These are phyloP conservation scores for Neospora caninum DNA, from an alignment of 169 alveolate genomes.

Conservation along the genomic window DNA sequence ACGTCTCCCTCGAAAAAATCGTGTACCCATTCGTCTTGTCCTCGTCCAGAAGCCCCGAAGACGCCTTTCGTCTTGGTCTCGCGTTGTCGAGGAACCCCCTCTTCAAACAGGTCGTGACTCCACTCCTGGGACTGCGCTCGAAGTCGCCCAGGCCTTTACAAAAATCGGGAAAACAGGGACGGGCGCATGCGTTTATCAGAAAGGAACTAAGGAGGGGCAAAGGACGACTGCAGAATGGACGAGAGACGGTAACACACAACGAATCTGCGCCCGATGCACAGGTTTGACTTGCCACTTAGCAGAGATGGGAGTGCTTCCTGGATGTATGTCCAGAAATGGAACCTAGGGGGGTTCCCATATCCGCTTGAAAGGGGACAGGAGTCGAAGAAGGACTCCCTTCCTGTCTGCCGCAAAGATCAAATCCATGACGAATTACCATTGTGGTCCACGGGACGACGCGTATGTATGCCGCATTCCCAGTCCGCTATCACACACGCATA, in stretches of 20 bases:
- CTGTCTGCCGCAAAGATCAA: too few relatives aligned
- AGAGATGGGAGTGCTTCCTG: too few relatives aligned
- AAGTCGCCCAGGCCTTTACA: not conserved
- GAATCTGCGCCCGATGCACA: not conserved
- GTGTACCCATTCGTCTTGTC: not conserved
- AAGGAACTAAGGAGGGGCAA: not conserved
- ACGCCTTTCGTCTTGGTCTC: not conserved
- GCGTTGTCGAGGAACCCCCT: not conserved
- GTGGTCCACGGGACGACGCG: too few relatives aligned
- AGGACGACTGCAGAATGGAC: not conserved
- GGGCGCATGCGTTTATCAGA: not conserved
- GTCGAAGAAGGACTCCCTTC: too few relatives aligned
- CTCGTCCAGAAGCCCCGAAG: not conserved
- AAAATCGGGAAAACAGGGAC: not conserved
- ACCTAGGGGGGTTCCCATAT: too few relatives aligned
- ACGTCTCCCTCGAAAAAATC: slow-evolving; percentile 27
- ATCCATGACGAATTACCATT: too few relatives aligned
- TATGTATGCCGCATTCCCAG: too few relatives aligned
- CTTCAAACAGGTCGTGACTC: not conserved
- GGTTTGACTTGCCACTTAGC: too few relatives aligned
- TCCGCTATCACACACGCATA: too few relatives aligned
- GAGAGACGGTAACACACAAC: not conserved
- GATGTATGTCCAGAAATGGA: too few relatives aligned
- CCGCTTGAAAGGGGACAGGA: too few relatives aligned
- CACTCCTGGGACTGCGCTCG: not conserved